A percentile compares a stretch with the other conserved stretches of the same genome.
Conservation (phyloP, 192 early-diverging fungal species). For the Coemansia sp. region DNA sequence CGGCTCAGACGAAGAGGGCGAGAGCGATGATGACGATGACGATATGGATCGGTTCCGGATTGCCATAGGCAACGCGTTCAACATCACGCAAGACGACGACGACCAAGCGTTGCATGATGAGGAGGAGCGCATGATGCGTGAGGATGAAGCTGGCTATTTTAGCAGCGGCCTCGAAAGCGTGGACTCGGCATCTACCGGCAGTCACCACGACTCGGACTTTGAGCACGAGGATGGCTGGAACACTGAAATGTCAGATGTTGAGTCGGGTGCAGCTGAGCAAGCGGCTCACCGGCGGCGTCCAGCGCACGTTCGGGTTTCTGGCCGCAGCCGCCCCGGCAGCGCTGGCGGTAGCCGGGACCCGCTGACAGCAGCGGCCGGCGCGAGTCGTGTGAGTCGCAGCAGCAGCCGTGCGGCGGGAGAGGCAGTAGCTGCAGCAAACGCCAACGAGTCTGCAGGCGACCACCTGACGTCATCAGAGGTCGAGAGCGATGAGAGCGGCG, state of each 20-base stretch:
- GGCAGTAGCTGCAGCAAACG: conserved; percentile 3
- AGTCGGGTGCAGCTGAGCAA: not conserved
- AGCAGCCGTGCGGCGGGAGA: conserved; percentile 13
- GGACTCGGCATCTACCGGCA: conserved; percentile 57
- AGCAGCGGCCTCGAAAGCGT: conserved; percentile 60
- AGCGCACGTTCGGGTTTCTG: not conserved
- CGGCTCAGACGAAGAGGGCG: conserved; percentile 49
- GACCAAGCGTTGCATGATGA: conserved; percentile 22
- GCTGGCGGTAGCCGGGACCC: conserved; percentile 12
- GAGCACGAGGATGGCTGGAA: conserved; percentile 37
- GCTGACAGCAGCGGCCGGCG: not conserved
- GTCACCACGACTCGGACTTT: conserved; percentile 16
- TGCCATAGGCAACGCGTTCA: conserved; percentile 33
- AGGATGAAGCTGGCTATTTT: conserved; percentile 57
- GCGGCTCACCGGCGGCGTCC: not conserved
- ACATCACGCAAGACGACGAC: conserved; percentile 26
- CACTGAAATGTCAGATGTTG: conserved; percentile 32
- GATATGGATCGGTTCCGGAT: conserved; percentile 20
- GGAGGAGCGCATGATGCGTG: conserved; percentile 57
- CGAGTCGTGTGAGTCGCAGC: not conserved
- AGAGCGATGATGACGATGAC: conserved; percentile 12
- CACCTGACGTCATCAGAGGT: conserved; percentile 17
- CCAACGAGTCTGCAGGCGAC: conserved; percentile 9
- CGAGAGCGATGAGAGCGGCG: conserved; percentile 26
- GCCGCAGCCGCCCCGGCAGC: conserved; percentile 22